Evolutionary conservation across 495 filamentous ascomycete genomes (phyloP).

Genomic region (Penicillium robsamsonii): DNA sequence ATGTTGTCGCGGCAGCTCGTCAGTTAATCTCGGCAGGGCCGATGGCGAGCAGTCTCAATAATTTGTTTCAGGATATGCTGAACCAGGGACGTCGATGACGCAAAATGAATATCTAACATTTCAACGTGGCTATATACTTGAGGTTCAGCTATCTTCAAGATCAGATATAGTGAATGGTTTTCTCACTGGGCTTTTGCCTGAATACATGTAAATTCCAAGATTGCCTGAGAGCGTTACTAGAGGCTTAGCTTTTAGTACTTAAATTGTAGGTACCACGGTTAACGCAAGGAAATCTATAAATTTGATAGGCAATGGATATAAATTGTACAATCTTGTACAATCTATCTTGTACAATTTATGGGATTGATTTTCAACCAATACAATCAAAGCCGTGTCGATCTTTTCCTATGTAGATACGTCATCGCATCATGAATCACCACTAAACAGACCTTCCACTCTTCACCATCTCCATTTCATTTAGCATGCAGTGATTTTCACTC

Average conservation of each 20-base stretch:
- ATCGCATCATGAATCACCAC: not conserved
- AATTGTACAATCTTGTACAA: not conserved
- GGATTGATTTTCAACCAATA: not conserved
- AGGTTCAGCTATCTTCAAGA: not conserved
- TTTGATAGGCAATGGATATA: not conserved
- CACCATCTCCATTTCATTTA: not conserved
- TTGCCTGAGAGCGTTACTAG: not conserved
- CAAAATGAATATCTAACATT: conserved; percentile 3
- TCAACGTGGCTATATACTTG: not conserved
- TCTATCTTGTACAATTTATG: not conserved
- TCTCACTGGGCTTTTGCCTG: too few relatives aligned
- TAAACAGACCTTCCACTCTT: not conserved
- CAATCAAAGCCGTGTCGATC: not conserved
- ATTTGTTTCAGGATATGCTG: conserved; percentile 35
- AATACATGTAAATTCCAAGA: too few relatives aligned
- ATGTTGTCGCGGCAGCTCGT: conserved; percentile 32
- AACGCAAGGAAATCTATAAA: not conserved
- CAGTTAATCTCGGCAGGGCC: conserved; percentile 30
- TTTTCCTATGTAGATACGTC: conserved; percentile 1
- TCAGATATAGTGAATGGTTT: not conserved
- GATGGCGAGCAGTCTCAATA: conserved; percentile 31
- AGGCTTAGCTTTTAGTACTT: not conserved
- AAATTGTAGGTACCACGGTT: not conserved
- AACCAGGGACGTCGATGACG: conserved; percentile 21
- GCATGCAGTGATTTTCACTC: not conserved